Percentiles rank a stretch among this genome's conserved stretches.
Conservation (phyloP, 768 basidiomycete species). For the Suillus tomentosus region DNA sequence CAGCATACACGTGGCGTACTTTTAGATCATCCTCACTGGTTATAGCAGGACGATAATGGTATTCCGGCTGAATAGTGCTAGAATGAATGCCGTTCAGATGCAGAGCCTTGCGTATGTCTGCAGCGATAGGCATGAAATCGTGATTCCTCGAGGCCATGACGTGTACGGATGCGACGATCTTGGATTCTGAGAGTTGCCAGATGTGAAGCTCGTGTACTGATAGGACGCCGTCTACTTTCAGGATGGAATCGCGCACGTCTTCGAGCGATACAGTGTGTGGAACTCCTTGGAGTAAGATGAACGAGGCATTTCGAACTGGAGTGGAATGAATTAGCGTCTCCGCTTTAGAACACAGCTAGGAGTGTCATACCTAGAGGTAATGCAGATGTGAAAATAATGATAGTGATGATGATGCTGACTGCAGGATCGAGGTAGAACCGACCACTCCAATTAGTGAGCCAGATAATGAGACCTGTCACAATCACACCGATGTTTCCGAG, state of each 20-base stretch:
- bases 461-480: conserved; percentile 91
- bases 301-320: conserved; percentile 84
- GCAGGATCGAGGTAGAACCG: conserved; percentile 92
- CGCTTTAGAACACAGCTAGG: conserved; percentile 9
- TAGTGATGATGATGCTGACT: conserved; percentile 91
- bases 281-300: conserved; percentile 93
- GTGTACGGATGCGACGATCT: conserved; percentile 95
- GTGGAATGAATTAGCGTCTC: conserved; percentile 12
- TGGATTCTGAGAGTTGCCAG: conserved; percentile 96
- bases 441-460: conserved; percentile 82
- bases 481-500: conserved; percentile 98
- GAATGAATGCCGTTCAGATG: conserved; percentile 95
- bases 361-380: conserved; percentile 74
- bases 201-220: conserved; percentile 93
- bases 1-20: conserved; percentile 36
- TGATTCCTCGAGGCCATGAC: conserved; percentile 78
- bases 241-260: conserved; percentile 76
- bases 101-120: conserved; percentile 78
- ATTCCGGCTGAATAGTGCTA: conserved; percentile 93
- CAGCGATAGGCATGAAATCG: conserved; percentile 91
- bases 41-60: conserved; percentile 41
- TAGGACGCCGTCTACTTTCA: conserved; percentile 77
- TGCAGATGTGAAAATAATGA: conserved; percentile 96
- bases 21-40: conserved; percentile 47
- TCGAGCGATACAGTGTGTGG: conserved; percentile 88